phyloP scores from a whole-genome alignment of 768 basidiomycete species.

The Boletus subparvulus region DNA sequence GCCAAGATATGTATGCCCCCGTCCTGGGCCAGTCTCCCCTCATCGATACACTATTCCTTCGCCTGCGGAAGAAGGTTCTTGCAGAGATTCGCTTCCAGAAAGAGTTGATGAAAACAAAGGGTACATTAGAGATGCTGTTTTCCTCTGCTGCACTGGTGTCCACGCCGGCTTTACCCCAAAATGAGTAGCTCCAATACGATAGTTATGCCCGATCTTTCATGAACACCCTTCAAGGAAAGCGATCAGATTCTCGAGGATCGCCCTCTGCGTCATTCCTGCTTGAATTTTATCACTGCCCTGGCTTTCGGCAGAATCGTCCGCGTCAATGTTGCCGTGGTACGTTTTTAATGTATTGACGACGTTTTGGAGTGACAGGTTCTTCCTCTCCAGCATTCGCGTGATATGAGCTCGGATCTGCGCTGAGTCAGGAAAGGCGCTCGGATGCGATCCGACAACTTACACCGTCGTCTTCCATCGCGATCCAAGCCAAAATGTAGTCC shows the following conservation, averaged over 20 bases:
- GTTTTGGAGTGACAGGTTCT: conserved; percentile 66
- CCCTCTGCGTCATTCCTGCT: conserved; percentile 54
- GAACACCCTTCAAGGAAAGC: conserved; percentile 48
- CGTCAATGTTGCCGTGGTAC: conserved; percentile 73
- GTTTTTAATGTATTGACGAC: conserved; percentile 69
- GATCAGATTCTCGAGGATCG: conserved; percentile 69
- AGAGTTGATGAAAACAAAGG: conserved; percentile 78
- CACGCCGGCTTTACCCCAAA: conserved; percentile 14
- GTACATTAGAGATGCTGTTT: conserved; percentile 89
- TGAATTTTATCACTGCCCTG: conserved; percentile 30
- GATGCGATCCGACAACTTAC: conserved; percentile 45
- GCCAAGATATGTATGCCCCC: conserved; percentile 83
- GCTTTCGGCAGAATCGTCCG: conserved; percentile 37
- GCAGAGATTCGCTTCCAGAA: conserved; percentile 87
- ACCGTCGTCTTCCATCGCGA: conserved; percentile 97
- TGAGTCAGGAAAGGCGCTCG: conserved; percentile 6
- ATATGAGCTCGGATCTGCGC: conserved; percentile 75
- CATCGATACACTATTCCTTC: conserved; percentile 82
- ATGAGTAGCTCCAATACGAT: conserved; percentile 13
- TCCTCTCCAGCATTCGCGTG: conserved; percentile 71
- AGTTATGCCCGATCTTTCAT: conserved; percentile 7
- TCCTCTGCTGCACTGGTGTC: conserved; percentile 48
- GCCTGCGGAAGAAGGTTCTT: conserved; percentile 79
- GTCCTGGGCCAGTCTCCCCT: conserved; percentile 93
- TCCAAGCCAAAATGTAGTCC: conserved; percentile 94